Conservation (phyloP, 73 alveolate species). For the Tetrahymena borealis region DNA sequence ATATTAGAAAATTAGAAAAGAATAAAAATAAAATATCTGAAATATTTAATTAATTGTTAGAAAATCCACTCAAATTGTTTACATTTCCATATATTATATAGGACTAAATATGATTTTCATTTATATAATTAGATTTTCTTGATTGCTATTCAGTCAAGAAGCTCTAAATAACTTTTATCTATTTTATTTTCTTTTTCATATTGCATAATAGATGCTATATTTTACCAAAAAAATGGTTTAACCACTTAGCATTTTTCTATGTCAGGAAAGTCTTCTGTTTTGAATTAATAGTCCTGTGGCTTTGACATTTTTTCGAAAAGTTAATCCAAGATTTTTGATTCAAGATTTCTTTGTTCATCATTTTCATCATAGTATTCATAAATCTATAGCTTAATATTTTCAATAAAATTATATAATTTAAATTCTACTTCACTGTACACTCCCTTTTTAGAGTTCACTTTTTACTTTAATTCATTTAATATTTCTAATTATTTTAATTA, state of each 20-base stretch:
- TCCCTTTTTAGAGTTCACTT: neutral
- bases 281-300: neutral
- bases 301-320: neutral
- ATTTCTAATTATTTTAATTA: neutral
- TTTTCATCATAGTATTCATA: neutral
- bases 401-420: neutral
- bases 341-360: neutral
- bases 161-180: neutral
- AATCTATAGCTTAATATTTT: neutral
- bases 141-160: neutral
- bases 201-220: neutral
- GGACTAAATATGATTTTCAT: no score
- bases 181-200: neutral
- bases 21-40: no score
- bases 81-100: no score
- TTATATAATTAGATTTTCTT: no score
- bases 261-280: neutral
- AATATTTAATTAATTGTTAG: no score
- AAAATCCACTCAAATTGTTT: no score
- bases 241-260: neutral
- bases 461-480: neutral
- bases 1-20: no score
- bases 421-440: neutral
- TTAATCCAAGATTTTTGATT: neutral
- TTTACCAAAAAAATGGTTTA: neutral